These are phyloP conservation scores for Nicotiana tabacum DNA, from an alignment of 257 asterid genomes.

Conservation along the genomic window DNA sequence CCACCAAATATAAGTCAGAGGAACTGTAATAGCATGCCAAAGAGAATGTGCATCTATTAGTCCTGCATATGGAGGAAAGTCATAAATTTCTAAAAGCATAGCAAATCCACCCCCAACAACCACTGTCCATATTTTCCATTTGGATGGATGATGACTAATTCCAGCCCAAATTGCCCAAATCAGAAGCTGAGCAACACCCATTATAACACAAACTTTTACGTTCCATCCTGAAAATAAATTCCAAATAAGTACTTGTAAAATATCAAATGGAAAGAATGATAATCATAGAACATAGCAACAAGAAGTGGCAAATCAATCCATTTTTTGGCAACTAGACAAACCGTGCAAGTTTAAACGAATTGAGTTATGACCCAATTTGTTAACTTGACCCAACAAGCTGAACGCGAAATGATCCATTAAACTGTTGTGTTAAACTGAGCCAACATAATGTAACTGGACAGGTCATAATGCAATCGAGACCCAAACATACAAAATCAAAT, in stretches of 20 bases:
- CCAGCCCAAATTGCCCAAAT: conserved; percentile 82
- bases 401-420: no score
- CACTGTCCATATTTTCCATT: conserved; percentile 58
- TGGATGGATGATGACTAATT: conserved; percentile 53
- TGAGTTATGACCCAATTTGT: no score
- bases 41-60: conserved; percentile 73
- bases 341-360: no score
- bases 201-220: conserved; percentile 51
- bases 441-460: no score
- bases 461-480: no score
- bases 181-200: conserved; percentile 42
- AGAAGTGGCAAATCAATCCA: no score
- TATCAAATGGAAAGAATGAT: background rate
- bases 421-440: no score
- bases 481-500: no score
- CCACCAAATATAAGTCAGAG: conserved; percentile 72
- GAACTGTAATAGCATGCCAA: conserved; percentile 72
- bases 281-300: background rate
- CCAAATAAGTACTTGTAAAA: background rate
- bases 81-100: conserved; percentile 60
- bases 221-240: conserved; percentile 50
- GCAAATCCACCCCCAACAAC: conserved; percentile 55
- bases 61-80: conserved; percentile 66
- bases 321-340: no score
- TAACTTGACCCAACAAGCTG: no score